phyloP scores from a whole-genome alignment of 108 stramenopile species.

The Nitzschia sp. region DNA sequence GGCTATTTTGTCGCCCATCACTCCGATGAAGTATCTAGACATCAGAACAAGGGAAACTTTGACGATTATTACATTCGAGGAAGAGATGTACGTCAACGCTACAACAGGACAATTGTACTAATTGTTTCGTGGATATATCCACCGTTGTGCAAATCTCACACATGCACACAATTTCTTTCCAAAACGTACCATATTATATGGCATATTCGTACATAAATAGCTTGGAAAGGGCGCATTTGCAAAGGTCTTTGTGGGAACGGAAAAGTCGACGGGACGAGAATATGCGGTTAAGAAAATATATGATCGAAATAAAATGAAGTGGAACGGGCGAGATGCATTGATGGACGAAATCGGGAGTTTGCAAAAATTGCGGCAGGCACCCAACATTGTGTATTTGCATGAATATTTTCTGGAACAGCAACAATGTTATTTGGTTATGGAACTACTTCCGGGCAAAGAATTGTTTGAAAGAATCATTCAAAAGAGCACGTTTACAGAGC shows the following conservation, averaged over 20 bases:
- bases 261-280: constrained; percentile 25
- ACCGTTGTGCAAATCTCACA: no score
- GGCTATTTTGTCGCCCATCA: no score
- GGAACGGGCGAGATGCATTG: constrained; percentile 53
- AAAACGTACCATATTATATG: no score
- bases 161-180: no score
- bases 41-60: background rate
- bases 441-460: constrained; percentile 90
- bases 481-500: constrained; percentile 76
- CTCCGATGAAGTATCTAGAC: no score
- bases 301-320: constrained; percentile 33
- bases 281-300: constrained; percentile 54
- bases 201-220: constrained; percentile 38
- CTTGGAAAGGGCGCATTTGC: constrained; percentile 86
- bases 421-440: constrained; percentile 69
- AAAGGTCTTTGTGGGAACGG: constrained; percentile 54
- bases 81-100: constrained; percentile 13
- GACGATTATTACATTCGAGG: constrained; percentile 12
- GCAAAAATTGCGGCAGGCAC: constrained; percentile 32
- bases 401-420: constrained; percentile 75
- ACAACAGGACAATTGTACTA: no score
- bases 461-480: constrained; percentile 88
- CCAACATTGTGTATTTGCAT: constrained; percentile 69
- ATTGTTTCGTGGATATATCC: no score
- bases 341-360: constrained; percentile 62